A percentile compares a stretch with the other conserved stretches of the same genome.
These are phyloP conservation scores for Tolypocladium ophioglossoides DNA, from an alignment of 2,329 filamentous ascomycete genomes.

Conservation along the genomic window DNA sequence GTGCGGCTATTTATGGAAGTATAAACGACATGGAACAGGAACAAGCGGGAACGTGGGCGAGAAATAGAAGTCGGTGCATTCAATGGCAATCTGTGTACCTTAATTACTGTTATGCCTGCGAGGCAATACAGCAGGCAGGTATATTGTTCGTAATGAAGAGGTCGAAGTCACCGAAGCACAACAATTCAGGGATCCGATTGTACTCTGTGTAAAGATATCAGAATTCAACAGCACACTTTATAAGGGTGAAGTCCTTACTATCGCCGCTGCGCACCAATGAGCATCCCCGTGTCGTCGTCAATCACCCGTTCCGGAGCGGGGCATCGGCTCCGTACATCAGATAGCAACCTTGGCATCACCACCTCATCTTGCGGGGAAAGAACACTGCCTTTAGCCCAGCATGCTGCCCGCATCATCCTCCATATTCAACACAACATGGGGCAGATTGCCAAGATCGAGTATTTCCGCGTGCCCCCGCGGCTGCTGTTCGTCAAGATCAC, in stretches of 20 bases:
- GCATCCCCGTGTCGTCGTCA: not conserved
- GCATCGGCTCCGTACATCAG: not conserved
- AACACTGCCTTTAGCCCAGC: not conserved
- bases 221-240: no score
- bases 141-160: no score
- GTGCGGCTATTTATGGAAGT: not conserved
- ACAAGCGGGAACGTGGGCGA: no score
- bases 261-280: not conserved
- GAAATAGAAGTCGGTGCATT: no score
- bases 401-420: not conserved
- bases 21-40: no score
- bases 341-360: not conserved
- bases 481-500: conserved; percentile 73
- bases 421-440: conserved; percentile 12
- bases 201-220: no score
- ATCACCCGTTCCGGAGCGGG: not conserved
- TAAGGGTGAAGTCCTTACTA: no score
- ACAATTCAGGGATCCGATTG: not conserved
- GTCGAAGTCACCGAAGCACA: not conserved
- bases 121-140: not conserved
- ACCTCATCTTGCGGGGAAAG: not conserved
- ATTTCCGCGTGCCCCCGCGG: conserved; percentile 63
- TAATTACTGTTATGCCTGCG: no score
- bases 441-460: conserved; percentile 43
- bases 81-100: not conserved